Evolutionary conservation across 768 basidiomycete genomes (phyloP), one percentile per base, ranked within the genome.

Genomic region (Amanita rimosa): DNA sequence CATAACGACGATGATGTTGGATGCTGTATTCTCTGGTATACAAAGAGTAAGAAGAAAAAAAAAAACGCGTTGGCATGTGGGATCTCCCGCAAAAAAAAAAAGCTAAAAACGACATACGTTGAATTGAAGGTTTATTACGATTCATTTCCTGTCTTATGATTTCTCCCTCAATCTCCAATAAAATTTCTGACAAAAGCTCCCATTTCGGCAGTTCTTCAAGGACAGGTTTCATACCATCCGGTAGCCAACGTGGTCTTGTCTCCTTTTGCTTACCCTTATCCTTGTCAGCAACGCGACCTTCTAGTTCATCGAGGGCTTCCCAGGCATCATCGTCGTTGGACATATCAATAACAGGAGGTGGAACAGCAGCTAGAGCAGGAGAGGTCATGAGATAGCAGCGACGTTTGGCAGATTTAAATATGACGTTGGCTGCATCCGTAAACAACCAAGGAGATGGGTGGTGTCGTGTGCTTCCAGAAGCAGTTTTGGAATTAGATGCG

Each of bases 131-230:
- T 44, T 60, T 65, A 24, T 60, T 65, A 24, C 60, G 54, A 27
- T 54, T 49, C 7, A 71, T 69, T 53, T 83, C 77, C 52, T 78
- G 74, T 37, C 79, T 70, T 50, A 86, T 69, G 26, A 87, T 83
- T 54, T 93, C 89, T 51, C 81, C 81, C 62, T 98, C 96, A 2
- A 92, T 84, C 65, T 99, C 96, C 44, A 89, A 73, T 38, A 99
- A 62, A 0, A 94, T 75, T n/a, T 91, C 86, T 0, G 82, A 75
- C 10, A 99, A 66, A 6, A 94, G 61, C 49, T 75, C 75, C 95
- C 96, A 98, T 62, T 99, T 99, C 0, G 94, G 94, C 38, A 88
- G 74, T 59, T 98, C 96, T 64, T 98, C 96, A 19, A 97, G 70
- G 0, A 93, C 78, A 0, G 91, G 88, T 39, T 90, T 80, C 62